A percentile compares a stretch with the other conserved stretches of the same genome.
phyloP scores from a whole-genome alignment of 2,329 filamentous ascomycete genomes.

The Sclerotinia minor region DNA sequence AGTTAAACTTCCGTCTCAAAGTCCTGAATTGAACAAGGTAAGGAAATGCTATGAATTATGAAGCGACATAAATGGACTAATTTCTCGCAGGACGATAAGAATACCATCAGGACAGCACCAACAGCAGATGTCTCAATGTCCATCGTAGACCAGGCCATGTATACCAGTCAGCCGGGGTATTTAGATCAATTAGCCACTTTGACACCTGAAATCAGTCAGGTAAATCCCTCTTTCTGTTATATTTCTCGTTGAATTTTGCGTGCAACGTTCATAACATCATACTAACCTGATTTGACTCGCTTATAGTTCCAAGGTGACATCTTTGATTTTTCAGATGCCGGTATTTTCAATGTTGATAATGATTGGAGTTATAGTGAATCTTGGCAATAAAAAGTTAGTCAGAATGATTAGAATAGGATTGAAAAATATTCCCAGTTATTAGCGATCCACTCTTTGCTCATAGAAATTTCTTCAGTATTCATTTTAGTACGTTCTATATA shows the following conservation, averaged over 20 bases:
- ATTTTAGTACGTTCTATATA: neutral
- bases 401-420: neutral
- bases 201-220: neutral
- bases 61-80: neutral
- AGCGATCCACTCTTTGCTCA: too few species aligned
- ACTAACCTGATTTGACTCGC: neutral
- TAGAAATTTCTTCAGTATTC: neutral
- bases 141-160: constrained; percentile 6
- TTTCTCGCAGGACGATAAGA: neutral
- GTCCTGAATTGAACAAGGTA: constrained; percentile 3
- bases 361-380: constrained; percentile 15
- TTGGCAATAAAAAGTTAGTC: constrained; percentile 13
- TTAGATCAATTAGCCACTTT: neutral
- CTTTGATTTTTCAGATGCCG: constrained; percentile 10
- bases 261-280: neutral
- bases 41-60: neutral
- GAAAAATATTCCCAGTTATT: neutral
- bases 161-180: constrained; percentile 5
- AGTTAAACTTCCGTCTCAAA: constrained; percentile 13
- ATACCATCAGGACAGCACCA: neutral
- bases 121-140: constrained; percentile 2
- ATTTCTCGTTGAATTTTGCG: neutral
- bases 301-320: constrained; percentile 12
- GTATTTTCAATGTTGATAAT: constrained; percentile 14
- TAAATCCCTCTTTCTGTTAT: neutral